Base-by-base conservation (phyloP, 208 protist species). In the Leptomonas pyrrhocoris region DNA sequence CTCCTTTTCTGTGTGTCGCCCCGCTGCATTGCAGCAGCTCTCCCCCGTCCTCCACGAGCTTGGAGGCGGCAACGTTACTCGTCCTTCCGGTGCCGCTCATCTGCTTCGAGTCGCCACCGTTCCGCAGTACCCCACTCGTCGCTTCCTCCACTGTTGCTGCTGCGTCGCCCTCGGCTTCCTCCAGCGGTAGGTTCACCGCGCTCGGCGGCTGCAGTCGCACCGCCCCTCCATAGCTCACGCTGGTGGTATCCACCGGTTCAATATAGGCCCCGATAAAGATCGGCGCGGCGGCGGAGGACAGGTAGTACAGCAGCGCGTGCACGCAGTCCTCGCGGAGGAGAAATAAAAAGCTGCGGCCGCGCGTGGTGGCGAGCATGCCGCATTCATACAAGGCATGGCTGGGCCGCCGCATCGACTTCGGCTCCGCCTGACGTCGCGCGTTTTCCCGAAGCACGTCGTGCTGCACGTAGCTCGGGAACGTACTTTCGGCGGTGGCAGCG, bases 261-360 rank as follows among this genome's bases (percentile, higher is more conserved):
- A 86, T 75, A 56, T 86, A 86, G 18, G 71, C 72, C 1, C 76
- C 81, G 34, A 86, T 82, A n/a, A 83, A 86, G 16, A 82, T 73
- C 2, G 81, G 81, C 6, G 72, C 76, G 0, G 76, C 76, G 0
- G 81, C 81, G 19, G 73, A 55, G 27, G 81, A 68, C 64, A 67
- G 60, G 73, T 86, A 86, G 81, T 69, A 79, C 11, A 79, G 70
- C 49, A 86, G 64, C 30, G 77, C 77, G 21, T 38, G 62, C 48
- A 86, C 49, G 65, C 68, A 73, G 57, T 79, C 77, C n/a, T 73
- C 72, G 16, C 73, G 75, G 0, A 83, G 55, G 12, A 72, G 81
- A 40, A 86, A 75, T 1, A 86, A 72, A 34, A 86, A 72, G 46
- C 58, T 65, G 36, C 81, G 81, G 30, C 81, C 81, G 28, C 81